A percentile compares a stretch with the other conserved stretches of the same genome.
phyloP scores from a whole-genome alignment of 2,329 filamentous ascomycete genomes.

The Xylaria sp. region DNA sequence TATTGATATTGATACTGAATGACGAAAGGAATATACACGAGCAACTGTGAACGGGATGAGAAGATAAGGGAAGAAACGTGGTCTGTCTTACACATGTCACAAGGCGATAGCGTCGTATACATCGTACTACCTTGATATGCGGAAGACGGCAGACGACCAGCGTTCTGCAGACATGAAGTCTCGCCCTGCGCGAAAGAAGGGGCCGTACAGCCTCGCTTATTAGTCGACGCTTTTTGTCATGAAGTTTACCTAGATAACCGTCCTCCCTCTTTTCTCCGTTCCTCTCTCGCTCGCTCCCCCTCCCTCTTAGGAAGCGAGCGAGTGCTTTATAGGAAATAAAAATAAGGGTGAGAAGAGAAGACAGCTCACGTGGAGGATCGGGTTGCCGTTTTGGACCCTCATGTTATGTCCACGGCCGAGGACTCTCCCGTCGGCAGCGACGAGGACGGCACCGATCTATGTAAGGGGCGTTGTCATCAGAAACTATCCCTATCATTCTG shows the following conservation, averaged over 20 bases:
- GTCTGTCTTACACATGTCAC: conserved; percentile 73
- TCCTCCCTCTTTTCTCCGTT: too few species aligned
- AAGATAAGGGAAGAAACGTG: neutral
- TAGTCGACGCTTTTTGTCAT: neutral
- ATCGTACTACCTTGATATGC: conserved; percentile 79
- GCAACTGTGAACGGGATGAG: neutral
- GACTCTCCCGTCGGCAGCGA: conserved; percentile 75
- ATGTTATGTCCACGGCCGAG: conserved; percentile 80
- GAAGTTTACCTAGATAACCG: neutral
- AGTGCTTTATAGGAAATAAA: neutral
- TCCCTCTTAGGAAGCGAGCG: neutral
- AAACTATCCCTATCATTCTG: neutral
- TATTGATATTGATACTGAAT: neutral
- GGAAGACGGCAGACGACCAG: conserved; percentile 75
- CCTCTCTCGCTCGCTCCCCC: neutral
- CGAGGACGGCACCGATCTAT: conserved; percentile 67
- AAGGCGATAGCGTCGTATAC: conserved; percentile 84
- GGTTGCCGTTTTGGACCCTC: conserved; percentile 76
- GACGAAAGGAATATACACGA: neutral
- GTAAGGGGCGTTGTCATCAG: neutral
- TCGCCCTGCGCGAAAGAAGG: conserved; percentile 66
- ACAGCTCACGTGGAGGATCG: conserved; percentile 70
- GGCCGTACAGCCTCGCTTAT: neutral
- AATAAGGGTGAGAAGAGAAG: neutral
- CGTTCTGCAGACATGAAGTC: conserved; percentile 79